Evolutionary conservation across 352 stramenopile species (phyloP).

Genomic region (Phytophthora tentaculata): DNA sequence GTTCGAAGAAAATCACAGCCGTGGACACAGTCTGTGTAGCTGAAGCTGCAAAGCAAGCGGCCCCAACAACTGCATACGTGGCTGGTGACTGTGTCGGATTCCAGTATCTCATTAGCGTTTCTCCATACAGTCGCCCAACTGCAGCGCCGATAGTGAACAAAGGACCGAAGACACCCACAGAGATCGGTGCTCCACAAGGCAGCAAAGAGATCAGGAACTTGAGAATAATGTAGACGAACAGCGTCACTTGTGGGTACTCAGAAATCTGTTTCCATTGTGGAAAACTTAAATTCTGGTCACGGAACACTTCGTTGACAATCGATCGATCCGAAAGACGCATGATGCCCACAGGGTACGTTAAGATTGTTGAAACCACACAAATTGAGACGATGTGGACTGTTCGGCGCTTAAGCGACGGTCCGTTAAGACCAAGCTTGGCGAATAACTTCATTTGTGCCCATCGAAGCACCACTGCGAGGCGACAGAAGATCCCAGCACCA

Average conservation of each 20-base stretch:
- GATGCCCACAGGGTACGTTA: conserved; percentile 80
- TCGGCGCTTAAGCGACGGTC: conserved; percentile 62
- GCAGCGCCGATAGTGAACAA: conserved; percentile 85
- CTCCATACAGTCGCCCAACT: conserved; percentile 78
- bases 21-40: conserved; percentile 92
- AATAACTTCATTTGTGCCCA: conserved; percentile 70
- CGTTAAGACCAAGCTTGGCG: conserved; percentile 52
- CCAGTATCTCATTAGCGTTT: conserved; percentile 85
- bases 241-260: conserved; percentile 68
- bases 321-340: conserved; percentile 78
- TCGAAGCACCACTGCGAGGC: conserved; percentile 56
- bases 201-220: conserved; percentile 84
- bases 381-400: conserved; percentile 71
- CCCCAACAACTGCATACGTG: conserved; percentile 92
- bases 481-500: conserved; percentile 72
- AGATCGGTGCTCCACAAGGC: conserved; percentile 77
- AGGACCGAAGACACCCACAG: conserved; percentile 84
- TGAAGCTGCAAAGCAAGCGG: conserved; percentile 90
- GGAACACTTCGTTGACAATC: conserved; percentile 85
- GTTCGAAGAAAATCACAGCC: conserved; percentile 89
- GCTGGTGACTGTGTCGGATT: conserved; percentile 76
- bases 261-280: conserved; percentile 73
- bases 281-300: conserved; percentile 68
- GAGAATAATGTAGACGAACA: conserved; percentile 82
- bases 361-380: conserved; percentile 56